Conservation (phyloP, 805 yeast species). For the Starmerella roubikii region DNA sequence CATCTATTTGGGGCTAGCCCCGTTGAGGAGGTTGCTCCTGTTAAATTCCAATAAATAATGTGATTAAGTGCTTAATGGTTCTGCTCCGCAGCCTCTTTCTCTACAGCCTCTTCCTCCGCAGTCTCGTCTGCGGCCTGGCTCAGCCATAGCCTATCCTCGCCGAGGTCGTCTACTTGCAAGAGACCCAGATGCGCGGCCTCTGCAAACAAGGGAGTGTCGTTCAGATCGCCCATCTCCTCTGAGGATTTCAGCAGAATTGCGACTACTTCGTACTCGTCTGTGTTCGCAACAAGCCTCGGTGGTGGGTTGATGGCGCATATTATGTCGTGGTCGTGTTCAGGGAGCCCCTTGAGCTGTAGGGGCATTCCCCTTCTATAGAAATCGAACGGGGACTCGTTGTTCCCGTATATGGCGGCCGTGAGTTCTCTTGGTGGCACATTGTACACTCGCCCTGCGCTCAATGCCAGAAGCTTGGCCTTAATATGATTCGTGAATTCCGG, state of each 20-base stretch:
- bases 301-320: constrained; percentile 14
- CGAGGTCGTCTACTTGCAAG: constrained; percentile 6
- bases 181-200: constrained; percentile 14
- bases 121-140: neutral
- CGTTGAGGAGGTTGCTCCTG: neutral
- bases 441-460: constrained; percentile 6
- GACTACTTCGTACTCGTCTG: constrained; percentile 7
- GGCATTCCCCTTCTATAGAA: constrained; percentile 6
- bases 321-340: neutral
- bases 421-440: constrained; percentile 5
- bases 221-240: neutral
- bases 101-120: too few relatives aligned
- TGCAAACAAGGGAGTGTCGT: constrained; percentile 3
- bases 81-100: too few relatives aligned
- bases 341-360: neutral
- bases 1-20: neutral
- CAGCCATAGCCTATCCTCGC: constrained; percentile 5
- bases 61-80: neutral
- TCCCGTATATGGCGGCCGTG: constrained; percentile 10
- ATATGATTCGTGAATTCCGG: constrained; percentile 3
- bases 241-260: constrained; percentile 6
- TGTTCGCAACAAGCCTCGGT: neutral
- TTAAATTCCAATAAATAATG: neutral
- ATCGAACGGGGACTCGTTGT: constrained; percentile 11
- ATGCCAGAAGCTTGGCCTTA: constrained; percentile 11